These are phyloP conservation scores for Nyssa sinensis DNA, from an alignment of 148 eudicot genomes.

Conservation along the genomic window DNA sequence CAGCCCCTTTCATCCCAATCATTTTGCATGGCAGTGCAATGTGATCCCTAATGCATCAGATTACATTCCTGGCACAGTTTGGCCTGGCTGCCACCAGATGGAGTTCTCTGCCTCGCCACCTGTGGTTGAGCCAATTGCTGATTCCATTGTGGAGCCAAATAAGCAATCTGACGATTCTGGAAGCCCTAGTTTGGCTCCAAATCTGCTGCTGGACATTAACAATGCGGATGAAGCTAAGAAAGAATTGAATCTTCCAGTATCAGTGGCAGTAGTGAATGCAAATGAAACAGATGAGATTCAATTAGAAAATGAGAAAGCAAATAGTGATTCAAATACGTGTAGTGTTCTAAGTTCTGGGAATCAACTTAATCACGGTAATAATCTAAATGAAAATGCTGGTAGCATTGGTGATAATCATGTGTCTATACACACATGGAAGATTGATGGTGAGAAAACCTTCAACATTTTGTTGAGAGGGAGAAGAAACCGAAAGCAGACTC, in stretches of 20 bases:
- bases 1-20: constrained; percentile 63
- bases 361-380: constrained; percentile 8
- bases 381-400: constrained; percentile 20
- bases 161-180: constrained; percentile 43
- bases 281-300: constrained; percentile 34
- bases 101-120: constrained; percentile 69
- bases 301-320: constrained; percentile 37
- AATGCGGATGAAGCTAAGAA: constrained; percentile 41
- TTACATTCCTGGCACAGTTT: constrained; percentile 51
- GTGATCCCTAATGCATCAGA: constrained; percentile 48
- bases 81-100: constrained; percentile 72
- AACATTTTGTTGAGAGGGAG: constrained; percentile 81
- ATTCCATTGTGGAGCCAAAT: constrained; percentile 41
- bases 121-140: constrained; percentile 57
- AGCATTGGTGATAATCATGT: constrained; percentile 19
- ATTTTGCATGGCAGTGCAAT: constrained; percentile 81
- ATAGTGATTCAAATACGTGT: constrained; percentile 21
- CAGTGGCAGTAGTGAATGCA: constrained; percentile 39
- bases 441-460: constrained; percentile 61
- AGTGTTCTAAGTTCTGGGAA: constrained; percentile 17
- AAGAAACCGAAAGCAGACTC: constrained; percentile 80
- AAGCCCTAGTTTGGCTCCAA: constrained; percentile 36
- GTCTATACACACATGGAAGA: constrained; percentile 19
- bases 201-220: constrained; percentile 52
- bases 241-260: constrained; percentile 41